Evolutionary conservation across 1,284 basidiomycete genomes (phyloP).

Genomic region (Abortiporus biennis): DNA sequence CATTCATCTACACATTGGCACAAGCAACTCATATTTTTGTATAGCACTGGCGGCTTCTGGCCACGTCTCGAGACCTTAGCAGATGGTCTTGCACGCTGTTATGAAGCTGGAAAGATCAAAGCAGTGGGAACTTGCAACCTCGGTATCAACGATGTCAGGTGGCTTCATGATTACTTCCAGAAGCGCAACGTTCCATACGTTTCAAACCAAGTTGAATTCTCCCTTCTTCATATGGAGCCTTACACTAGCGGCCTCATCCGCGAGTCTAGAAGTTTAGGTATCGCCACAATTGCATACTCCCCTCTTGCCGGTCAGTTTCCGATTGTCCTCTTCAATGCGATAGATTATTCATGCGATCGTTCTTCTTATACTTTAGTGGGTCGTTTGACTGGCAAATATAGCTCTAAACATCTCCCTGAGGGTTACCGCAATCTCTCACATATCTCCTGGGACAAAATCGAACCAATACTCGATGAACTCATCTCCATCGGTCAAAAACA

Average conservation of each 20-base stretch:
- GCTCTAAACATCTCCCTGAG: background rate
- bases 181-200: background rate
- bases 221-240: background rate
- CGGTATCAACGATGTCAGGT: background rate
- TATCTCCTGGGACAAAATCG: conserved; percentile 2
- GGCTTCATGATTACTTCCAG: background rate
- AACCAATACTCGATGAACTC: conserved; percentile 3
- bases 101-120: background rate
- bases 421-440: background rate
- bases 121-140: conserved; percentile 1
- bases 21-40: too few relatives aligned
- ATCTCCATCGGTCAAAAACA: background rate
- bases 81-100: background rate
- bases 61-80: conserved; percentile 1
- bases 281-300: conserved; percentile 2
- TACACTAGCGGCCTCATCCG: background rate
- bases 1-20: too few relatives aligned
- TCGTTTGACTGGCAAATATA: conserved; percentile 1
- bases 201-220: conserved; percentile 1
- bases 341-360: too few relatives aligned
- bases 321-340: background rate
- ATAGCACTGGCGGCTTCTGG: conserved; percentile 1
- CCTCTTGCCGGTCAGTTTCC: background rate
- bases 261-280: background rate
- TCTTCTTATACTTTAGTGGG: background rate